These are phyloP conservation scores for Lasiodiplodia theobromae DNA, from an alignment of 2,329 filamentous ascomycete genomes.

Conservation along the genomic window DNA sequence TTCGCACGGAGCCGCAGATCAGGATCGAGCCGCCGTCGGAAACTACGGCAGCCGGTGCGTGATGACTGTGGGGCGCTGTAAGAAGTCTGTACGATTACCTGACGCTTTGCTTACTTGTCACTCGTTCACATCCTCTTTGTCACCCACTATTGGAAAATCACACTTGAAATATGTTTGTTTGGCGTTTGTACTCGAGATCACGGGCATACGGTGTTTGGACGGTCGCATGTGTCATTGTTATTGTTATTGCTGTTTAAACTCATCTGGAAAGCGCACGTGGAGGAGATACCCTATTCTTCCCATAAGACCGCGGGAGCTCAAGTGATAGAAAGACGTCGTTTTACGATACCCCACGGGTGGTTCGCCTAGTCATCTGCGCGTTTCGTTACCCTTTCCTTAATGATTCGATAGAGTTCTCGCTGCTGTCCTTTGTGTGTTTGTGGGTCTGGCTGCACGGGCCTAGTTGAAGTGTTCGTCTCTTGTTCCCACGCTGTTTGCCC, in stretches of 20 bases:
- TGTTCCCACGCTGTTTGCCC: neutral
- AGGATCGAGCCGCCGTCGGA: conserved; percentile 26
- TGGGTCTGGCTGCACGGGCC: neutral
- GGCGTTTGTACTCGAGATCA: conserved; percentile 1
- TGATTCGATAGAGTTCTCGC: neutral
- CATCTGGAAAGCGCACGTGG: conserved; percentile 14
- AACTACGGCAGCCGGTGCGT: conserved; percentile 19
- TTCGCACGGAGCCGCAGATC: conserved; percentile 25
- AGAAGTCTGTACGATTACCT: conserved; percentile 18
- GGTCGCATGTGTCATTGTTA: neutral
- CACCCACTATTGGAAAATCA: conserved; percentile 4
- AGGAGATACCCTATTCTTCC: conserved; percentile 24
- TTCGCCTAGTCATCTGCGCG: conserved; percentile 13
- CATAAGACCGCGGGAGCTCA: conserved; percentile 2
- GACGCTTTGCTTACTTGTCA: neutral
- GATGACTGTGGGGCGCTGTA: conserved; percentile 8
- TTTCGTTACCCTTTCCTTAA: neutral
- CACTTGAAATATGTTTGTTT: neutral
- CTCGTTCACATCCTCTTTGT: neutral
- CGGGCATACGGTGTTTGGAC: conserved; percentile 21
- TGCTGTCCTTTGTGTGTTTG: neutral
- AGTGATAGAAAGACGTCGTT: conserved; percentile 19
- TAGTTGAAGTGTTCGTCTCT: neutral
- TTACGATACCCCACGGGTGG: conserved; percentile 17
- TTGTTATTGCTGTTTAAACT: neutral